These are phyloP conservation scores for Drechslera avenae DNA, from an alignment of 2,329 filamentous ascomycete species.

Conservation along the genomic window DNA sequence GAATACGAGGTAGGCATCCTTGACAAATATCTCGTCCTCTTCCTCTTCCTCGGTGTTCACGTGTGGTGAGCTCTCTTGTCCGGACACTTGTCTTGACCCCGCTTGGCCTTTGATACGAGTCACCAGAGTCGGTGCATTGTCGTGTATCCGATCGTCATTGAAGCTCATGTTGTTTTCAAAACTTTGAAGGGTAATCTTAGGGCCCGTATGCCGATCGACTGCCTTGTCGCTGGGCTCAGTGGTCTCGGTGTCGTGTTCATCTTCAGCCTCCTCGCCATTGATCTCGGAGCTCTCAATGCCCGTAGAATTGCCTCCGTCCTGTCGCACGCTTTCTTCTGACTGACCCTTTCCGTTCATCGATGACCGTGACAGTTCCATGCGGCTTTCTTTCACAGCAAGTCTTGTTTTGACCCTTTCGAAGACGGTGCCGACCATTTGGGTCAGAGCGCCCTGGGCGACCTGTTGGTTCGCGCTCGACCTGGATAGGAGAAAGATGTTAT, in stretches of 20 bases:
- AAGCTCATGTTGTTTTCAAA: slow-evolving; percentile 71
- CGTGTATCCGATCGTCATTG: slow-evolving; percentile 68
- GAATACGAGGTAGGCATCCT: slow-evolving; percentile 96
- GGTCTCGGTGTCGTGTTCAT: slow-evolving; percentile 43
- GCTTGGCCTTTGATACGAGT: slow-evolving; percentile 60
- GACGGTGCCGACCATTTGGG: slow-evolving; percentile 98
- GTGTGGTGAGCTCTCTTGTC: slow-evolving; percentile 48
- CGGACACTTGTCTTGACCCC: slow-evolving; percentile 53
- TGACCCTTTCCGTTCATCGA: slow-evolving; percentile 47
- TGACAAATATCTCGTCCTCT: slow-evolving; percentile 95
- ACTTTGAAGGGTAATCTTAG: slow-evolving; percentile 69
- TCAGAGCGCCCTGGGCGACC: slow-evolving; percentile 93
- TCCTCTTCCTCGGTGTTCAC: slow-evolving; percentile 68
- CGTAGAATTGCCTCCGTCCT: slow-evolving; percentile 34
- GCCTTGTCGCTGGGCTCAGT: slow-evolving; percentile 51
- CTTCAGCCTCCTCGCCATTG: slow-evolving; percentile 50
- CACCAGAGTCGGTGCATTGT: slow-evolving; percentile 70
- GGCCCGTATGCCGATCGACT: slow-evolving; percentile 55
- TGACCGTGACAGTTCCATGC: slow-evolving; percentile 60
- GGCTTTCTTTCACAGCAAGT: slow-evolving; percentile 83
- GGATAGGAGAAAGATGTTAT: slow-evolving; percentile 97
- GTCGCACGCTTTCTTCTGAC: slow-evolving; percentile 40
- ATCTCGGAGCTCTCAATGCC: slow-evolving; percentile 31
- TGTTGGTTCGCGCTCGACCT: slow-evolving; percentile 94
- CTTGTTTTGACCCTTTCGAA: slow-evolving; percentile 92